Base-by-base conservation (phyloP, 2,329 filamentous ascomycete species). In the Exophiala sideris region DNA sequence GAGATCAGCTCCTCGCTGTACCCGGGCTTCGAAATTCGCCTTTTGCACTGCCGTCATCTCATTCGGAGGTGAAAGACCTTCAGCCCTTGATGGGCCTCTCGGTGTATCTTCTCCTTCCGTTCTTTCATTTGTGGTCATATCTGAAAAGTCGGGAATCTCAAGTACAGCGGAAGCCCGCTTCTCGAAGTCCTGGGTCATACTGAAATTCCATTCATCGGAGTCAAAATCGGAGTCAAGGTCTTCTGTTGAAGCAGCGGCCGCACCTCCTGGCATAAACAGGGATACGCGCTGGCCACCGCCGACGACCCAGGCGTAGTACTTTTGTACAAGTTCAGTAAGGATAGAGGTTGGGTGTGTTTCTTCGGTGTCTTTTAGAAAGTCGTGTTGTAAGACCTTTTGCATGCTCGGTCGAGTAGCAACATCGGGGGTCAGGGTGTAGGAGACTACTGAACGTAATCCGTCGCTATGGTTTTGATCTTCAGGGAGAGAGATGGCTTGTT, bases 161-260 rank as follows among this genome's bases (percentile, higher is more conserved):
- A 64, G 48, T 44, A 78, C 71, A 39, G 76, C 70, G 2, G 76
- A 77, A 45, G 77, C 75, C 33, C 76, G 66, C 52, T 74, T 71
- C 57, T 85, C 79, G 59, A 85, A 85, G 11, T 80, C 78, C 58
- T 81, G 80, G 2, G 81, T 84, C 4, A 81, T 83, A 61, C 81
- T 85, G 64, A 86, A 86, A 53, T 83, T 84, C 83, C 83, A 86
- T 57, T 83, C 80, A 38, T 81, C 78, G 1, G 73, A 66, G 5
- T 70, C 65, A 3, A 76, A 71, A 21, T 73, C 70, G 10, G 65
- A 62, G 34, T 72, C 74, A 24, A 77, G 75, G 20, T 56, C 48
- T 12, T 59, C 49, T 29, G 77, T 68, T 54, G 80, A 76, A 32
- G 82, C 81, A 10, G 77, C 78, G 12, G 75, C 76, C 12, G 82